Evolutionary conservation across 192 early-diverging fungal genomes (phyloP), one percentile per base, ranked within the genome.

Genomic region (Podila clonocystis): DNA sequence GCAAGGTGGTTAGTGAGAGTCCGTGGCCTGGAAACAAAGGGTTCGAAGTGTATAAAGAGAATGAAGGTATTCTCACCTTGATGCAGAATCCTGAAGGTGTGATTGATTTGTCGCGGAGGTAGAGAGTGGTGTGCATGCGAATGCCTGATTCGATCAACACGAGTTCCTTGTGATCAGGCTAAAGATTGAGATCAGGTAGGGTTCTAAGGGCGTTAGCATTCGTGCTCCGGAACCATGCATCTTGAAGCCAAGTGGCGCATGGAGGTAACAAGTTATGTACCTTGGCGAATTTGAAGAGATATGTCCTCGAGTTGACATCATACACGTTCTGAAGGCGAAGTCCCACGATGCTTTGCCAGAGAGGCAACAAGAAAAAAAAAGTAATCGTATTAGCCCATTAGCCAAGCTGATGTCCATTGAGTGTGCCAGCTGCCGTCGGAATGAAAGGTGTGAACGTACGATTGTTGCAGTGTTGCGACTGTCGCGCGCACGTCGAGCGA

Each of bases 261-360:
- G 17, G 33, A 33, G 33, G 30, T 57, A 20, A 70, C 9, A 57
- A 57, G 4, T 17, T 12, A 4, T 49, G 13, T 62, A 90, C 89
- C 85, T 92, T 91, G 68, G 95, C 91, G 65, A 99, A 98, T 75
- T 98, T 98, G 82, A 97, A 88, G 24, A 99, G 85, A 72, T 94
- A 95, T 60, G 96, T 98, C 82, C 93, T 93, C 9, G 87, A 67
- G 65, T 94, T 97, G 71, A 97, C 89, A 85, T 98, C 97, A 82
- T 98, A 99, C n/a, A 98, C 89, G 65, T 98, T 98, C 76, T 96
- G 94, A 20, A 99, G 85, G 9, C 98, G 94, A 57, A 97, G 82
- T 5, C 95, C 97, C 11, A 96, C 87, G 24, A 97, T 75, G 66
- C 89, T 89, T 50, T 30, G 52, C 26, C 17, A n/a, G 31, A 15